Evolutionary conservation across 2,329 filamentous ascomycete species (phyloP), one percentile per base, ranked within the genome.

Genomic region (Phaeoacremonium minimum): DNA sequence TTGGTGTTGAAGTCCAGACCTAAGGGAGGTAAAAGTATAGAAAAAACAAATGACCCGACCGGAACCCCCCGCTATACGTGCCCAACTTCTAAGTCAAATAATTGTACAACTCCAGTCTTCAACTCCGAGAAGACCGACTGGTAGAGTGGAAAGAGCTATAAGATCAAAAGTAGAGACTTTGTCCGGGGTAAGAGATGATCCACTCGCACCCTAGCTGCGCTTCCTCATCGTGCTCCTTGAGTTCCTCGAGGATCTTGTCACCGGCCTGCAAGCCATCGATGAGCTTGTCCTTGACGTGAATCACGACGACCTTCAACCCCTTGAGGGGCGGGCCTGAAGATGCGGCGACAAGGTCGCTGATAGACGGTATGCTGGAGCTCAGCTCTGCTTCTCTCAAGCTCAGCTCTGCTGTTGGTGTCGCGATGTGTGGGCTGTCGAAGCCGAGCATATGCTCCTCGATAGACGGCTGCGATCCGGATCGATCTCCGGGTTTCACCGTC

Each of bases 231-330:
- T 87, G 71, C 17, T 78, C 77, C 14, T 63, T 55, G 33, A 97
- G 60, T 56, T 96, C 79, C 41, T 67, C 54, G 15, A 93, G 50
- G 22, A 97, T 95, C 3, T 63, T 72, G 4, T 87, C 79, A 22
- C 69, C 75, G 3, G 74, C 78, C 32, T 65, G 58, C 17, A 77
- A 77, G 0, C 80, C 87, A 54, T 95, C 89, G 7, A 72, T 68
- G 37, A 96, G 65, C 15, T 76, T 83, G 46, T 97, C 91, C 58
- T 98, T 98, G 52, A 97, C 77, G 55, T 98, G 93, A 26, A 97
- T 97, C 37, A 97, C 79, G 33, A 96, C 81, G 2, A 98, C 69
- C 44, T 80, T 85, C 18, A 97, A 56, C 0, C 88, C 89, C 35
- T 71, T 67, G 5, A 98, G 68, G 6, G 81, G 80, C 52, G 54